phyloP scores from a whole-genome alignment of 306 rosid species.

The Trifolium fragiferum region DNA sequence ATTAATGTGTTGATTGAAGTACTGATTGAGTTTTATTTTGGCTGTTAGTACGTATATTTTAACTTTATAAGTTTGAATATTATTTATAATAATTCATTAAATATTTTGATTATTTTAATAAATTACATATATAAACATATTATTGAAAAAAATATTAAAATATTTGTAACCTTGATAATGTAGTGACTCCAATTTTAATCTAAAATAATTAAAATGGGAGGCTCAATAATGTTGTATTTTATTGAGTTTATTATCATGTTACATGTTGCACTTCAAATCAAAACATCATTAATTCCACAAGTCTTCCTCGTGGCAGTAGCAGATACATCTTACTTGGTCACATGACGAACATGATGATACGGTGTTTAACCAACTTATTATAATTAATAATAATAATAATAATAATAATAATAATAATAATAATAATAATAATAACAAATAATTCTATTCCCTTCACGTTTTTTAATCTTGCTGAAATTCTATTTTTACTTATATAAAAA shows the following conservation, averaged over 20 bases:
- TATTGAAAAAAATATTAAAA: background rate
- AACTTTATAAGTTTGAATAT: too few species aligned
- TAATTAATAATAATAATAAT: too few species aligned
- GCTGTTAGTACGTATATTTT: too few species aligned
- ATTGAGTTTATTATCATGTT: background rate
- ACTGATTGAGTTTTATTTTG: too few species aligned
- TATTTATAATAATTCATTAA: too few species aligned
- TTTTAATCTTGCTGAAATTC: too few species aligned
- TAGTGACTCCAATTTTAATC: background rate
- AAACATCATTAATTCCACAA: background rate
- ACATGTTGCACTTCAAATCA: background rate
- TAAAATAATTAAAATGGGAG: too few species aligned
- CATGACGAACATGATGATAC: background rate
- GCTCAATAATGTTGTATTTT: slow-evolving; percentile 9
- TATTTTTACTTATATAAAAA: too few species aligned
- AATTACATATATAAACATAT: background rate
- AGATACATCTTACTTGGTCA: background rate
- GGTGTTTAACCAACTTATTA: background rate
- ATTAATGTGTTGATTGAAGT: too few species aligned
- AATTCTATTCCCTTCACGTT: too few species aligned
- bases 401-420: too few species aligned
- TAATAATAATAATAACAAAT: too few species aligned
- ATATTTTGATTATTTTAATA: background rate
- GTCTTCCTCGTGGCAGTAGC: background rate
- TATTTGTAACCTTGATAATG: background rate